Evolutionary conservation across 108 stramenopile genomes (phyloP).

Genomic region (Mediolabrus comicus): DNA sequence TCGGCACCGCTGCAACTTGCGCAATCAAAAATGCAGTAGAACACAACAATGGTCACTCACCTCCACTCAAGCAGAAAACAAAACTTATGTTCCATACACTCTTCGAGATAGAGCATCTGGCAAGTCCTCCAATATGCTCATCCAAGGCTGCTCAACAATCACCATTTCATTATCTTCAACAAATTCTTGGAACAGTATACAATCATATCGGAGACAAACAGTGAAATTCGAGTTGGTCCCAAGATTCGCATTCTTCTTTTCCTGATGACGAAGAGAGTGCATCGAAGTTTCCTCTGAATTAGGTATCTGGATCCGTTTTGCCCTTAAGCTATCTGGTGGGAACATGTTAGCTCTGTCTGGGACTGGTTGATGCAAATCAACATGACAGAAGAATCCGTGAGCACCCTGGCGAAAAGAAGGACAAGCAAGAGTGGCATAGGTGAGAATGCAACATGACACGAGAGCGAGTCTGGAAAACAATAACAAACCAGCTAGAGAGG

Average conservation of each 20-base stretch:
- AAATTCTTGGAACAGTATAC: slow-evolving; percentile 74
- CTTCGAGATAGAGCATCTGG: slow-evolving; percentile 74
- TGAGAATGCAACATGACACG: neutral
- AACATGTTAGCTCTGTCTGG: slow-evolving; percentile 57
- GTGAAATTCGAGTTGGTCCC: slow-evolving; percentile 49
- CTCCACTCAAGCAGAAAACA: neutral
- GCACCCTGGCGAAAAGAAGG: slow-evolving; percentile 52
- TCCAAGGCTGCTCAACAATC: slow-evolving; percentile 86
- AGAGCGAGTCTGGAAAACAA: neutral
- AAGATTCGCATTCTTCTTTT: slow-evolving; percentile 2
- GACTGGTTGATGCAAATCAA: slow-evolving; percentile 57
- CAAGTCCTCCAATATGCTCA: slow-evolving; percentile 69
- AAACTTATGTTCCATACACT: slow-evolving; percentile 66
- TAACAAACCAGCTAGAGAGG: slow-evolving; percentile 18
- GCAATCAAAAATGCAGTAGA: neutral
- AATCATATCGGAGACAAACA: slow-evolving; percentile 75
- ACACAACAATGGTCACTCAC: neutral
- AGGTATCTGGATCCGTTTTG: slow-evolving; percentile 23
- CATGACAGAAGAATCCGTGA: slow-evolving; percentile 69
- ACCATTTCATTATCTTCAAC: slow-evolving; percentile 73
- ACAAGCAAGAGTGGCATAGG: slow-evolving; percentile 6
- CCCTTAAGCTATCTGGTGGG: slow-evolving; percentile 64
- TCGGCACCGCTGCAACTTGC: slow-evolving; percentile 50
- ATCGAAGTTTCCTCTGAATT: slow-evolving; percentile 13
- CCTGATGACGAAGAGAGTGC: slow-evolving; percentile 5